Base-by-base conservation (phyloP, 176 grass and related monocot genomes). In the Oryza coarctata region DNA sequence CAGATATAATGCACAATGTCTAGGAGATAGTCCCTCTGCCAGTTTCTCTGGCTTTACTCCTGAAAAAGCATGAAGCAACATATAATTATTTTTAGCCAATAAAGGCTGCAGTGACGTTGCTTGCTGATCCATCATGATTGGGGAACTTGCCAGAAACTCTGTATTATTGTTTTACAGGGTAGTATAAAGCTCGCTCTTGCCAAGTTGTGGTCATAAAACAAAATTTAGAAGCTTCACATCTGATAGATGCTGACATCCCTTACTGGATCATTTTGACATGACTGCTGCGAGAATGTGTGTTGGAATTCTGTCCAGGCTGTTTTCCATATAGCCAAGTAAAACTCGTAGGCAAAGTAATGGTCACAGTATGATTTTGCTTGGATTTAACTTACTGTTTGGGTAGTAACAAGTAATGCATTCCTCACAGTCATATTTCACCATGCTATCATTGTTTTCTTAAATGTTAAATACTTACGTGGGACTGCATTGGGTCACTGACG, bases 1-100 rank as follows among this genome's bases (percentile, higher is more conserved):
- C 85, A 99, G 93, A 82, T 91, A 99, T 78, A 99, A 84, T 39
- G 93, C 96, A 90, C 96, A 99, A 77, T 99, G 91, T 79, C 89
- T 93, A 57, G 93, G 96, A 33, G 82, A 85, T 58, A 99, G 40
- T 70, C 96, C 96, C 78, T 95, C 96, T 29, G 88, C 93, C 63
- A 99, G 77, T 58, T 50, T 80, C 60, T 99, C 90, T 75, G 86
- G 78, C 29, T 95, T 93, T 79, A 95, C 96, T 62, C 96, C 96
- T 99, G 82, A 66, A 65, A 44, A 68, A 85, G 63, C 68, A 67
- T 47, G 49, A 34, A 67, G 32, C 7, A 47, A 3, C 61, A 75
- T n/a, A n/a, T n/a, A n/a, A n/a, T 65, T 63, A 39, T 80, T 75
- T 22, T 86, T 60, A 75, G 35, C 26, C 47, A 81, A 64, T 12